Base-by-base conservation (phyloP, 148 eudicot species). In the Nyssa sinensis region DNA sequence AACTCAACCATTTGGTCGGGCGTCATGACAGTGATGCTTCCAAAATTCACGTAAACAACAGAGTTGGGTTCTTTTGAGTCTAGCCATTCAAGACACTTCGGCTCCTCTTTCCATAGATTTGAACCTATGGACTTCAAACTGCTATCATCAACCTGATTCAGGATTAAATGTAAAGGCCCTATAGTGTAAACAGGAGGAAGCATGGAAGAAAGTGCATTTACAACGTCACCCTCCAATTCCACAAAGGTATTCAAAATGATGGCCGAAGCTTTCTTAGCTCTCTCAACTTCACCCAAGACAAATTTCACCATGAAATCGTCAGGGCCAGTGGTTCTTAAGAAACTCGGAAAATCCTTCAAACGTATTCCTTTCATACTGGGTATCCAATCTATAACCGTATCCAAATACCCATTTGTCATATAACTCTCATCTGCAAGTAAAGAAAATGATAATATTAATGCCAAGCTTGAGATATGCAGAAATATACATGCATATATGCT, bases 221-320 rank as follows among this genome's bases (percentile, higher is more conserved):
- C 29, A 35, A 60, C 73, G 0, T 80, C 75, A 1, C 39, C 71
- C 28, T 85, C 86, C 1, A 85, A 23, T 53, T 80, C 77, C 4
- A 82, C 80, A 66, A 77, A 82, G 7, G 86, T 74, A 63, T 85
- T 82, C 16, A 82, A n/a, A 24, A 85, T 80, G 4, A 82, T 68
- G 1, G 86, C 82, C 0, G 75, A 70, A 55, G 69, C 39, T 6
- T 16, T 23, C 25, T 28, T 57, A 16, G 66, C 17, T 58, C 31
- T 33, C 41, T 41, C 47, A 3, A 64, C 47, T 32, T 73, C 32
- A 3, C 2, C 59, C 6, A 59, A 37, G 8, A 74, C n/a, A 49
- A 66, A 73, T 30, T 81, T 30, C 23, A 78, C n/a, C 53, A 83
- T 8, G 0, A 72, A 25, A 32, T 81, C 82, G 7, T 76, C 34